phyloP scores from a whole-genome alignment of 2,329 filamentous ascomycete genomes.

The Arthrinium puccinioides region DNA sequence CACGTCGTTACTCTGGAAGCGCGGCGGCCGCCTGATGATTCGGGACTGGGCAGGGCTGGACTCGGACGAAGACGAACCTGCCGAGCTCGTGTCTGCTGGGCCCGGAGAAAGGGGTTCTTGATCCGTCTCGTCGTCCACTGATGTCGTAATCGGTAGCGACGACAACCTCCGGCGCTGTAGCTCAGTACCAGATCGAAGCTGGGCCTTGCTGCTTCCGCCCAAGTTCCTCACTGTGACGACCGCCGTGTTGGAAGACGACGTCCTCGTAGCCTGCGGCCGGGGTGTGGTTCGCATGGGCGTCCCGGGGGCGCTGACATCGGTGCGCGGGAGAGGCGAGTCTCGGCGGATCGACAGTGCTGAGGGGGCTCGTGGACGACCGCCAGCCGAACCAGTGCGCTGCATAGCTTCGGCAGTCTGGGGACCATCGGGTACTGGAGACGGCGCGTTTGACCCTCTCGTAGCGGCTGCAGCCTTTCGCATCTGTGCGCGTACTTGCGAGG shows the following conservation, averaged over 20 bases:
- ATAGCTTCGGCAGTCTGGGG: slow-evolving; percentile 35
- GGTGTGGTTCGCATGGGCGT: slow-evolving; percentile 35
- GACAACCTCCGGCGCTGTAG: slow-evolving; percentile 35
- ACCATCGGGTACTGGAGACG: slow-evolving; percentile 49
- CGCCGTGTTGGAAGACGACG: slow-evolving; percentile 38
- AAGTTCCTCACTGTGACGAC: slow-evolving; percentile 26
- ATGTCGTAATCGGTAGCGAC: slow-evolving; percentile 33
- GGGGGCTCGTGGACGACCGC: slow-evolving; percentile 33
- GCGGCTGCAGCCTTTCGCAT: slow-evolving; percentile 67
- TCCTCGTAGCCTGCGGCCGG: slow-evolving; percentile 39
- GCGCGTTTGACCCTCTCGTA: slow-evolving; percentile 46
- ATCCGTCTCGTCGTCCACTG: slow-evolving; percentile 25
- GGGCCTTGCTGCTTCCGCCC: slow-evolving; percentile 24
- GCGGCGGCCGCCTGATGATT: slow-evolving; percentile 52
- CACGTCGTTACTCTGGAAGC: slow-evolving; percentile 34
- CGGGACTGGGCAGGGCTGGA: slow-evolving; percentile 50
- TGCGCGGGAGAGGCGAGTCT: slow-evolving; percentile 46
- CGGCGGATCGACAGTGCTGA: slow-evolving; percentile 51
- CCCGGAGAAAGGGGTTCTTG: slow-evolving; percentile 34
- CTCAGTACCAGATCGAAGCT: slow-evolving; percentile 11
- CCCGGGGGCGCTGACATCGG: slow-evolving; percentile 35
- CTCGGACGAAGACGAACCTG: slow-evolving; percentile 22
- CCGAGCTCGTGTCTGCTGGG: slow-evolving; percentile 29
- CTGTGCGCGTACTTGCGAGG: slow-evolving; percentile 83
- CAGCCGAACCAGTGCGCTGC: slow-evolving; percentile 41